Percentiles rank a stretch among this genome's conserved stretches.
phyloP scores from a whole-genome alignment of 148 eudicot genomes.

The Rhododendron ovatum region DNA sequence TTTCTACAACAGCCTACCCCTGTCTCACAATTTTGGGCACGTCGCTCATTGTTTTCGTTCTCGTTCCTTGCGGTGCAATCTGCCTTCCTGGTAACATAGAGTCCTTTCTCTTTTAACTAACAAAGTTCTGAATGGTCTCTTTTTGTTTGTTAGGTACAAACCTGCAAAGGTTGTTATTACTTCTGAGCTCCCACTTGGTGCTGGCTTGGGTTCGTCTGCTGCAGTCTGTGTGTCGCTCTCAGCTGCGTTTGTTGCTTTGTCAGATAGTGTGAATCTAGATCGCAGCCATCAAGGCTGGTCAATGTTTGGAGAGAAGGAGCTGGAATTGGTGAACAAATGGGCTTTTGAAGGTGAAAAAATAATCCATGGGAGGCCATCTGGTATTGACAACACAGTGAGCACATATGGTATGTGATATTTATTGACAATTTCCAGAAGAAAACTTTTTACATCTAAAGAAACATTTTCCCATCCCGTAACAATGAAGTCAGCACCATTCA shows the following conservation, averaged over 20 bases:
- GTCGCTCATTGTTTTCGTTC: neutral
- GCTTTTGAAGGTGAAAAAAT: conserved; percentile 97
- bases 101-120: neutral
- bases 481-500: neutral
- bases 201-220: conserved; percentile 97
- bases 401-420: conserved; percentile 64
- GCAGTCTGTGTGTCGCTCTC: conserved; percentile 84
- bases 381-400: conserved; percentile 96
- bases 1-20: neutral
- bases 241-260: conserved; percentile 73
- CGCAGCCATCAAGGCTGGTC: conserved; percentile 60
- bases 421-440: neutral
- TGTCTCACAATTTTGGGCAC: neutral
- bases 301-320: conserved; percentile 50
- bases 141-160: conserved; percentile 46
- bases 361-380: conserved; percentile 96
- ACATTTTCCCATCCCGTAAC: neutral
- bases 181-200: conserved; percentile 86
- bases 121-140: conserved; percentile 15
- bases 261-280: conserved; percentile 50
- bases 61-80: neutral
- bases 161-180: conserved; percentile 67
- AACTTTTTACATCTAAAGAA: neutral
- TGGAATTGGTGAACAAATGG: conserved; percentile 83
- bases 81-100: neutral